These are phyloP conservation scores for Suillus tomentosus DNA, from an alignment of 768 basidiomycete genomes.

Conservation along the genomic window DNA sequence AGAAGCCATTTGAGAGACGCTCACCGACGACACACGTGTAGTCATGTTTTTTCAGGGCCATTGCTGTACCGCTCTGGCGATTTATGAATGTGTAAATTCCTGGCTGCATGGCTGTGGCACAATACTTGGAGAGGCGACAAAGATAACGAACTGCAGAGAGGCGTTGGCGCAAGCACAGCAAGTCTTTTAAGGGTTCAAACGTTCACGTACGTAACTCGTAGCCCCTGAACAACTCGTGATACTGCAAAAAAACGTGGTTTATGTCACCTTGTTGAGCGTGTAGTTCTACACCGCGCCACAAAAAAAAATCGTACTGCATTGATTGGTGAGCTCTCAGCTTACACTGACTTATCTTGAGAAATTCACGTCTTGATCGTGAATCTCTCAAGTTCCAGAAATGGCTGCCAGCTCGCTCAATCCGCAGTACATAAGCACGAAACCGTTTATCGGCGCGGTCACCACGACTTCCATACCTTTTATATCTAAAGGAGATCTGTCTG, in stretches of 20 bases:
- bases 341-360: background rate
- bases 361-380: background rate
- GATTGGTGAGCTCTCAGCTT: background rate
- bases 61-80: slow-evolving; percentile 35
- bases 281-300: background rate
- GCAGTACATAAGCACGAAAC: background rate
- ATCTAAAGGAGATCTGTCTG: background rate
- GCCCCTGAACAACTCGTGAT: no score
- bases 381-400: background rate
- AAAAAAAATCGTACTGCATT: background rate
- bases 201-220: no score
- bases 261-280: no score
- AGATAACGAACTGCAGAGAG: background rate
- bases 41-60: slow-evolving; percentile 29
- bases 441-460: background rate
- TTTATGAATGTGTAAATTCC: slow-evolving; percentile 34
- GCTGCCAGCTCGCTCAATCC: background rate
- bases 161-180: background rate
- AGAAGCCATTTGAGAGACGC: slow-evolving; percentile 12
- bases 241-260: no score
- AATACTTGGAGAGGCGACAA: background rate
- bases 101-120: slow-evolving; percentile 21
- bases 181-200: no score
- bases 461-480: background rate
- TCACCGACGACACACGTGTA: slow-evolving; percentile 22